Percentiles rank a stretch among this genome's conserved stretches.
Conservation (phyloP, 2,329 filamentous ascomycete species). For the Coniochaeta prunicola region DNA sequence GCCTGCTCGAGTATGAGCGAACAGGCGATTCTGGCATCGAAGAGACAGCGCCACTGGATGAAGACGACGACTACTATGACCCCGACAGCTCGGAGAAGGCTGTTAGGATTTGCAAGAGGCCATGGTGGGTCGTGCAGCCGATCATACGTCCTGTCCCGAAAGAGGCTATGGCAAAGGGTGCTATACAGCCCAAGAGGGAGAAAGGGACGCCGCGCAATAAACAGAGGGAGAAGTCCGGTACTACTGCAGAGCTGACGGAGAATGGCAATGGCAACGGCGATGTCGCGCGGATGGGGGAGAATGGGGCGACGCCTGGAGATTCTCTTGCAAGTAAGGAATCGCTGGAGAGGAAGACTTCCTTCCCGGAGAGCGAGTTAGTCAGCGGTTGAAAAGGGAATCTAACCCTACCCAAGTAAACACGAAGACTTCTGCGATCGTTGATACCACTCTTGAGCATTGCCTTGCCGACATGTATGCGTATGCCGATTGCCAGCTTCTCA, state of each 20-base stretch:
- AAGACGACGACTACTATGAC: slow-evolving; percentile 29
- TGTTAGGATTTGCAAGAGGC: slow-evolving; percentile 66
- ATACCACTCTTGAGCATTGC: too few species aligned
- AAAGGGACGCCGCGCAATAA: slow-evolving; percentile 13
- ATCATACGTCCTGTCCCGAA: slow-evolving; percentile 80
- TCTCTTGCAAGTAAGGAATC: neutral
- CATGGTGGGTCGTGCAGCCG: slow-evolving; percentile 87
- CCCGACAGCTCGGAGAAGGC: slow-evolving; percentile 57
- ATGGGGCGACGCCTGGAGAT: neutral
- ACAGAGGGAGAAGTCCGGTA: slow-evolving; percentile 4
- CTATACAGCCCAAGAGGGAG: slow-evolving; percentile 57
- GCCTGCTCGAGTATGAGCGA: slow-evolving; percentile 59
- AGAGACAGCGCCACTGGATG: slow-evolving; percentile 11
- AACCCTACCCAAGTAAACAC: too few species aligned
- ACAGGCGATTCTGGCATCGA: slow-evolving; percentile 29
- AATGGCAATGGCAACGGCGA: neutral
- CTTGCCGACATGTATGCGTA: too few species aligned
- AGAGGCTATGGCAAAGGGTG: slow-evolving; percentile 78
- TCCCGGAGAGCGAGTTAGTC: slow-evolving; percentile 9
- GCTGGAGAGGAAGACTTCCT: slow-evolving; percentile 9
- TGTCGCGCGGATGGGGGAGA: neutral
- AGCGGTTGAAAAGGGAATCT: slow-evolving; percentile 7
- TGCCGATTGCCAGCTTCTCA: too few species aligned
- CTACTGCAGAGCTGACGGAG: neutral
- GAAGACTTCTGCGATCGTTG: too few species aligned